Evolutionary conservation across 371 early-diverging fungal species (phyloP).

Genomic region (Apophysomyces sp.): DNA sequence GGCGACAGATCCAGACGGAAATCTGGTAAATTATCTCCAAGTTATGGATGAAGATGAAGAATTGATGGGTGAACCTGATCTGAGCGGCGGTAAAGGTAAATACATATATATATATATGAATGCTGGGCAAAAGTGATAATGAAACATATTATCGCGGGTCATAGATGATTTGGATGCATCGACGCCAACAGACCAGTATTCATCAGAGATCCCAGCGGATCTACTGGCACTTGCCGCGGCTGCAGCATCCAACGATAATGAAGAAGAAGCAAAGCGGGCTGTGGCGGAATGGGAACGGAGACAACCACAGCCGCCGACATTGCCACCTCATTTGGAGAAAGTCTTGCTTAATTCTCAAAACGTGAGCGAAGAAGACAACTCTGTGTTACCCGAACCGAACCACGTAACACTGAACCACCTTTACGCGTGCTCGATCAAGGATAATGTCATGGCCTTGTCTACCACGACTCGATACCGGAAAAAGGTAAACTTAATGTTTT

Average conservation of each 20-base stretch:
- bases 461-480: constrained; percentile 84
- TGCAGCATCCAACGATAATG: constrained; percentile 16
- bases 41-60: constrained; percentile 63
- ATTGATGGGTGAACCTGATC: constrained; percentile 49
- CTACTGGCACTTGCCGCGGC: constrained; percentile 30
- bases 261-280: constrained; percentile 3
- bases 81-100: constrained; percentile 22
- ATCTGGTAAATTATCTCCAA: constrained; percentile 92
- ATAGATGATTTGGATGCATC: constrained; percentile 19
- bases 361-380: constrained; percentile 74
- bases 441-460: constrained; percentile 95
- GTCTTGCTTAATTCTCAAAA: constrained; percentile 81
- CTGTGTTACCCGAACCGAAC: constrained; percentile 83
- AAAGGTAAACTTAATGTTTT: constrained; percentile 58
- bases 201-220: constrained; percentile 63
- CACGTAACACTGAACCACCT: constrained; percentile 95
- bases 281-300: constrained; percentile 38
- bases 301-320: constrained; percentile 72
- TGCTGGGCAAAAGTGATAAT: constrained; percentile 21
- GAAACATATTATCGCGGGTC: neutral
- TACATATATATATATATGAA: constrained; percentile 9
- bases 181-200: constrained; percentile 64
- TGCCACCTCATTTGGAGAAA: constrained; percentile 92
- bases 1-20: constrained; percentile 92
- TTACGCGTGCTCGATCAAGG: constrained; percentile 94